Percentiles rank a stretch among this genome's conserved stretches.
Conservation (phyloP, 768 basidiomycete species). For the Brasilioporus rufonigricans region DNA sequence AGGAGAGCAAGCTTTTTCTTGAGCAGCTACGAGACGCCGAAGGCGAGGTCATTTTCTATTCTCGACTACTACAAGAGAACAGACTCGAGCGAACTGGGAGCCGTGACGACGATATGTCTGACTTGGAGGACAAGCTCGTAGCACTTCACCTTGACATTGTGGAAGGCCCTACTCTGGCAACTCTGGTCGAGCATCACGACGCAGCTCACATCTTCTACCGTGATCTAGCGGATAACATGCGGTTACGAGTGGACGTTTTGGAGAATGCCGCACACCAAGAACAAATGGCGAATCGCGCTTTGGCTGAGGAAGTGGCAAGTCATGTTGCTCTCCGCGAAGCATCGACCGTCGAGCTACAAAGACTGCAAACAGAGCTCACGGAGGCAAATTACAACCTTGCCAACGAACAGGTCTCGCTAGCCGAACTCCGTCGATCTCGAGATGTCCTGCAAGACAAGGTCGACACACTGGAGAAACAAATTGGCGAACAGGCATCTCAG, state of each 20-base stretch:
- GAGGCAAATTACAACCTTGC: conserved; percentile 19
- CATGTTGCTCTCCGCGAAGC: conserved; percentile 42
- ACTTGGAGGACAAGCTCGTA: conserved; percentile 20
- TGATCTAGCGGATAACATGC: conserved; percentile 35
- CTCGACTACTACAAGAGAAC: conserved; percentile 9
- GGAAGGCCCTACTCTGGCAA: conserved; percentile 6
- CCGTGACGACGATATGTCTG: background rate
- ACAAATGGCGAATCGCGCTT: conserved; percentile 14
- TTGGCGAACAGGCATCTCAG: conserved; percentile 32
- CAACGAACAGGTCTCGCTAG: conserved; percentile 21
- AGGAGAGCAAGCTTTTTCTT: conserved; percentile 47
- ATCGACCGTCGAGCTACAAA: conserved; percentile 41
- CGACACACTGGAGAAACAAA: conserved; percentile 25
- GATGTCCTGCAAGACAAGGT: conserved; percentile 29
- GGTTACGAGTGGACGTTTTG: conserved; percentile 10
- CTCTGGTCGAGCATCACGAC: conserved; percentile 15
- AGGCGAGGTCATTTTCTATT: conserved; percentile 18
- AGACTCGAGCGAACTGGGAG: background rate
- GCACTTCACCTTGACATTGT: conserved; percentile 17
- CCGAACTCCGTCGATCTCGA: conserved; percentile 15
- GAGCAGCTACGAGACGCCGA: conserved; percentile 18
- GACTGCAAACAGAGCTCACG: conserved; percentile 37
- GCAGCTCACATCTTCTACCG: conserved; percentile 38
- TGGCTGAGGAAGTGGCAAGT: conserved; percentile 38
- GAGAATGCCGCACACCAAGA: conserved; percentile 16